Percentiles rank a stretch among this genome's conserved stretches.
Conservation (phyloP, 2,329 filamentous ascomycete species). For the Pseudogymnoascus sp. region DNA sequence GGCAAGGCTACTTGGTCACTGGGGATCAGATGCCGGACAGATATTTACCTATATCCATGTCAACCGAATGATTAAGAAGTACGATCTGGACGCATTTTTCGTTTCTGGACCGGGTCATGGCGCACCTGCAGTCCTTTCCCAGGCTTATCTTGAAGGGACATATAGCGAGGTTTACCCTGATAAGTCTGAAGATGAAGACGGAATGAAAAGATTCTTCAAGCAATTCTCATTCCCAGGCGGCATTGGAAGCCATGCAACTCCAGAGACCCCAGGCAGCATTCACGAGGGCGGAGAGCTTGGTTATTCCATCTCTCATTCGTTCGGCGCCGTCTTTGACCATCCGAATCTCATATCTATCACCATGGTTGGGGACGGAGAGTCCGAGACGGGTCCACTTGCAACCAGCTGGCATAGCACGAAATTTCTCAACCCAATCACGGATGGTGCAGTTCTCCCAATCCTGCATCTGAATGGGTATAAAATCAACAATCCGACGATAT, state of each 20-base stretch:
- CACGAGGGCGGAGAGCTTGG: slow-evolving; percentile 77
- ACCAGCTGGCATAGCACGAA: slow-evolving; percentile 79
- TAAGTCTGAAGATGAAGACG: slow-evolving; percentile 60
- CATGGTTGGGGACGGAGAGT: slow-evolving; percentile 74
- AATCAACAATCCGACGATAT: slow-evolving; percentile 72
- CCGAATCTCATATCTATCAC: slow-evolving; percentile 68
- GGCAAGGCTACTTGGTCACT: slow-evolving; percentile 66
- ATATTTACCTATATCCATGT: slow-evolving; percentile 77
- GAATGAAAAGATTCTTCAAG: slow-evolving; percentile 72
- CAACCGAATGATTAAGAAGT: slow-evolving; percentile 76
- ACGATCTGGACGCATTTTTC: slow-evolving; percentile 65
- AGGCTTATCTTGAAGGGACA: slow-evolving; percentile 69
- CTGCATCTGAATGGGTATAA: slow-evolving; percentile 79
- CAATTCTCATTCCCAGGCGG: slow-evolving; percentile 77
- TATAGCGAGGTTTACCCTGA: slow-evolving; percentile 73
- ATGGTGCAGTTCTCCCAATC: slow-evolving; percentile 70
- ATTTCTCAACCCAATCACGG: slow-evolving; percentile 71
- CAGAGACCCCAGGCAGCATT: slow-evolving; percentile 68
- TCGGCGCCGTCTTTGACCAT: slow-evolving; percentile 69
- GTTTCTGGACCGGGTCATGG: slow-evolving; percentile 73
- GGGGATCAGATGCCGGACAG: slow-evolving; percentile 73
- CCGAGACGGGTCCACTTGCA: slow-evolving; percentile 73
- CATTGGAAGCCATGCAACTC: slow-evolving; percentile 70
- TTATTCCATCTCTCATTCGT: slow-evolving; percentile 74
- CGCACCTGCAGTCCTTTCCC: slow-evolving; percentile 67